Base-by-base conservation (phyloP, 257 asterid genomes). In the Nicotiana noctiflora region DNA sequence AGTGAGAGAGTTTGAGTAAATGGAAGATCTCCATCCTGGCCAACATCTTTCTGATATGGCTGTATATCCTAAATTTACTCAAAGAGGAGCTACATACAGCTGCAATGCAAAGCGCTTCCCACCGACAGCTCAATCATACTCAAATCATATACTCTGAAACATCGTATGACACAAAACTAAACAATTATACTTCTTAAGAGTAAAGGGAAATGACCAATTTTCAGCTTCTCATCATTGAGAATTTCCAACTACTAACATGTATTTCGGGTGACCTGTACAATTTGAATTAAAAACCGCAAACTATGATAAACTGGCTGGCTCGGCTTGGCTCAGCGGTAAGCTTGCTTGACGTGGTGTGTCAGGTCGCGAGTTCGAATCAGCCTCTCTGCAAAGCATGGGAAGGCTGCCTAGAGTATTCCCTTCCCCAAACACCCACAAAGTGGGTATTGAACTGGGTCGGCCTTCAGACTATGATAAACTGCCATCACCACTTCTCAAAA, bases 401-500 rank as follows among this genome's bases (percentile, higher is more conserved):
- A n/a, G n/a, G n/a, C n/a, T n/a, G n/a, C n/a, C n/a, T n/a, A n/a
- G n/a, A n/a, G n/a, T n/a, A n/a, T n/a, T n/a, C n/a, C n/a, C n/a
- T n/a, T n/a, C n/a, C n/a, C n/a, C n/a, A n/a, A n/a, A n/a, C n/a
- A n/a, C n/a, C n/a, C n/a, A n/a, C n/a, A n/a, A n/a, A n/a, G n/a
- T n/a, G n/a, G n/a, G n/a, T n/a, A n/a, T n/a, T n/a, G n/a, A n/a
- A n/a, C n/a, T n/a, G n/a, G n/a, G n/a, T n/a, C n/a, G n/a, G n/a
- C n/a, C n/a, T n/a, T n/a, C n/a, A 17, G 18, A 32, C 15, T 82
- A 82, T 82, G 79, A 84, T 27, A 85, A 81, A 84, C 84, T 89
- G 75, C 88, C 86, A 85, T 89, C 98, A 51, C 89, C 90, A 66
- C 83, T 84, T 84, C 25, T 90, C 80, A 93, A 90, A 80, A 88